Evolutionary conservation across 2,329 filamentous ascomycete species (phyloP).

Genomic region (Fusarium chlamydosporum): DNA sequence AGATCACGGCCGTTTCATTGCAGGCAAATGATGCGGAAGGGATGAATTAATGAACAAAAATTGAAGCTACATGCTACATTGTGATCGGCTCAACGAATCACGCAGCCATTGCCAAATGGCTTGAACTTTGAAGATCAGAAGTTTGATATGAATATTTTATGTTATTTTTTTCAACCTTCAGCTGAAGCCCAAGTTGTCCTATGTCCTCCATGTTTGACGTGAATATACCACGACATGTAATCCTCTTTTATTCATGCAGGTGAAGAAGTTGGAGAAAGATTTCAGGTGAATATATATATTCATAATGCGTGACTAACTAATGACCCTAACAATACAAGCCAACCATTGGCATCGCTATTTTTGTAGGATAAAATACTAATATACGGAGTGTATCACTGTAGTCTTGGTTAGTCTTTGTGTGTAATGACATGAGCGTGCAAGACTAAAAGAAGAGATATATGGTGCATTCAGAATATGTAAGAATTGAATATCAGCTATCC

Average conservation of each 20-base stretch:
- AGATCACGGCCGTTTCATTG: constrained; percentile 17
- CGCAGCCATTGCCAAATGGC: not conserved
- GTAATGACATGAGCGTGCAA: constrained; percentile 34
- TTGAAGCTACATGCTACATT: not conserved
- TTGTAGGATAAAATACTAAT: not conserved
- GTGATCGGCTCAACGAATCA: not conserved
- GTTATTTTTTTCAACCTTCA: no score
- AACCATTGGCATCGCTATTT: no score
- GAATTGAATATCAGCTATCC: constrained; percentile 89
- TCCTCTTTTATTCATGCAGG: no score
- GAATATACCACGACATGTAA: no score
- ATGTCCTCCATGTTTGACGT: no score
- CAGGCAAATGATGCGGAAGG: constrained; percentile 16
- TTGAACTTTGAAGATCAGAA: no score
- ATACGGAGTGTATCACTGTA: constrained; percentile 36
- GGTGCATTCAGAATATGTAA: constrained; percentile 95
- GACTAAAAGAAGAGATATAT: constrained; percentile 39
- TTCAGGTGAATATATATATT: not conserved
- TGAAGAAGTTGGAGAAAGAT: no score
- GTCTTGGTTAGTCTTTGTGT: constrained; percentile 50
- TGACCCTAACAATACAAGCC: no score
- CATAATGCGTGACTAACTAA: not conserved
- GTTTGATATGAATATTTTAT: no score
- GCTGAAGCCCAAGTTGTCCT: no score
- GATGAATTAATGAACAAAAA: constrained; percentile 38